These are phyloP conservation scores for Suillus variegatus DNA, from an alignment of 768 basidiomycete genomes.

Conservation along the genomic window DNA sequence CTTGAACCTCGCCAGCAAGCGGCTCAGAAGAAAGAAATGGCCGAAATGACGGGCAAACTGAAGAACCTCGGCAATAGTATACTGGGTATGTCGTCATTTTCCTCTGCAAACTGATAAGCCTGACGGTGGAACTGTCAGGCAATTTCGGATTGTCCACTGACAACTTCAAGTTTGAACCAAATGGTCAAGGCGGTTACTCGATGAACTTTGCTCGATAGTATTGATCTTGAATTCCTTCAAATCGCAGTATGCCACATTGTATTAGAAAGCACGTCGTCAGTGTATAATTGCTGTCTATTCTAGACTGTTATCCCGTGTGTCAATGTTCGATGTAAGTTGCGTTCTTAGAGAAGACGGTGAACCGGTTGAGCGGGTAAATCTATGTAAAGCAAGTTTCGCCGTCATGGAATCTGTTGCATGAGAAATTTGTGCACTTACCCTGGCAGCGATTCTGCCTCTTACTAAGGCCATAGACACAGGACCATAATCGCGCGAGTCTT, in stretches of 20 bases:
- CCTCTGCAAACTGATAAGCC: background rate
- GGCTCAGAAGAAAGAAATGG: constrained; percentile 83
- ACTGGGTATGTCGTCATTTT: constrained; percentile 54
- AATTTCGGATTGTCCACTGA: constrained; percentile 94
- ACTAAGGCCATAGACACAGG: constrained; percentile 84
- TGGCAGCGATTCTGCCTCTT: constrained; percentile 64
- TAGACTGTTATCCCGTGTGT: background rate
- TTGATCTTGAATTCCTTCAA: background rate
- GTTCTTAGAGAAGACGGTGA: constrained; percentile 24
- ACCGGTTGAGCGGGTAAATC: constrained; percentile 33
- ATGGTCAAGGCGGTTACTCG: constrained; percentile 94
- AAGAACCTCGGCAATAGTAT: constrained; percentile 92
- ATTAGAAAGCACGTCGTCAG: background rate
- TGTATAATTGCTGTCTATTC: background rate
- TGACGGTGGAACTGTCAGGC: constrained; percentile 43
- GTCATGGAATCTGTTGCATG: background rate
- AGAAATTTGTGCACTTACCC: constrained; percentile 43
- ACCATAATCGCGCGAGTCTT: constrained; percentile 91
- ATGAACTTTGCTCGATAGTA: constrained; percentile 75
- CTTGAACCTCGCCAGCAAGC: constrained; percentile 71
- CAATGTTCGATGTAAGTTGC: constrained; percentile 23
- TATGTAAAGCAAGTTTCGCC: constrained; percentile 14
- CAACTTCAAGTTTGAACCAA: constrained; percentile 95
- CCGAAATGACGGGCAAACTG: constrained; percentile 90
- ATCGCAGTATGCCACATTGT: constrained; percentile 1